Base-by-base conservation (phyloP, 1,284 basidiomycete genomes). In the Ceratobasidium papillatum region DNA sequence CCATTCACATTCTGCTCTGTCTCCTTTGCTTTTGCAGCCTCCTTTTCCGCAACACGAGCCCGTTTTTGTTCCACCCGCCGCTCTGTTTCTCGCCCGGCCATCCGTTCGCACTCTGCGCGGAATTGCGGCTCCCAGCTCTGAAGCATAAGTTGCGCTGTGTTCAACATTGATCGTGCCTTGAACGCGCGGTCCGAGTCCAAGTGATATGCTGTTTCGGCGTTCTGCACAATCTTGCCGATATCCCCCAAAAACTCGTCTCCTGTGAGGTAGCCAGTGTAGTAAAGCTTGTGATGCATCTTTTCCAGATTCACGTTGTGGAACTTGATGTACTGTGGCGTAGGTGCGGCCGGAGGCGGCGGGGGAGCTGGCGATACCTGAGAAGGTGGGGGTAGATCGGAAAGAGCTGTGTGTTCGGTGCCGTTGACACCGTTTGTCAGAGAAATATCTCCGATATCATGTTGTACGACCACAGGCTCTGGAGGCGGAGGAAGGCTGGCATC, bases 101-200 rank as follows among this genome's bases (percentile, higher is more conserved):
- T 97, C 74, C 93, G 86, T 81, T 93, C 91, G 81, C 96, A 99
- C 81, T 98, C 96, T 36, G 91, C 79, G 52, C 86, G 85, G 82
- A 98, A 94, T 61, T 89, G 87, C 0, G 89, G 87, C 81, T 99
- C 98, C 80, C 98, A 96, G 78, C 94, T 91, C 79, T 94, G 90
- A 73, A 98, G 88, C 83, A 95, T 92, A 75, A 98, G 90, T 80
- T 94, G 87, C 0, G 95, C 89, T 58, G 95, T 90, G 36, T 91
- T 96, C 75, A 91, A 88, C 95, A 99, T 95, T 69, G 95, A 93
- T 76, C 94, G 91, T 0, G 98, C 94, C 78, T 92, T 92, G 79
- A 90, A 88, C 38, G 94, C 82, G 47, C 93, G 85, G 11, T 97
- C 97, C 9, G 84, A 81, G 80, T 99, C 95, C 76, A 90, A 87